Evolutionary conservation across 129 eudicot species (phyloP).

Genomic region (Pittosporum tobira): DNA sequence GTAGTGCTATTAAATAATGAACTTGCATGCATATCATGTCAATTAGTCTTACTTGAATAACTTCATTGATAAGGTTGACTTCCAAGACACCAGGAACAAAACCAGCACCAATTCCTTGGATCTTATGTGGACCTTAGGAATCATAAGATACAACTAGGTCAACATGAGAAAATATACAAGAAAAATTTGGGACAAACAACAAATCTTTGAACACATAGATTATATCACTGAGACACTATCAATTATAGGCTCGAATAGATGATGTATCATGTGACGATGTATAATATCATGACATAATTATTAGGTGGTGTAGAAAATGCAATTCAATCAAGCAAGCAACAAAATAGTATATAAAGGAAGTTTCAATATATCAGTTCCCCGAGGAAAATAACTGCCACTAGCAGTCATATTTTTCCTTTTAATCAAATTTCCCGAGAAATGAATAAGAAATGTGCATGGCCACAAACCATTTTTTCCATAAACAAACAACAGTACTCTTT

Average conservation of each 20-base stretch:
- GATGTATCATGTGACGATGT: background rate
- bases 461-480: background rate
- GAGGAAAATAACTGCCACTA: too few species aligned
- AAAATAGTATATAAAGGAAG: too few species aligned
- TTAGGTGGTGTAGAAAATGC: too few species aligned
- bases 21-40: background rate
- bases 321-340: too few species aligned
- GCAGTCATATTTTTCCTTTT: too few species aligned
- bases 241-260: background rate
- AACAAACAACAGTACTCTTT: background rate
- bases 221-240: too few species aligned
- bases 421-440: too few species aligned
- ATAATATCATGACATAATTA: background rate
- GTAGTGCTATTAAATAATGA: background rate
- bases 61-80: conserved; percentile 66
- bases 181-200: background rate
- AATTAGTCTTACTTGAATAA: conserved; percentile 56
- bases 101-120: conserved; percentile 97
- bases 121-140: conserved; percentile 81
- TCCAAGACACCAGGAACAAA: conserved; percentile 82
- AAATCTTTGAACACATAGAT: background rate
- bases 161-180: background rate
- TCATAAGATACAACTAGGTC: conserved; percentile 12
- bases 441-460: too few species aligned
- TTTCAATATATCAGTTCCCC: too few species aligned